These are phyloP conservation scores for Epichloe sibirici DNA, from an alignment of 2,329 filamentous ascomycete species.

Conservation along the genomic window DNA sequence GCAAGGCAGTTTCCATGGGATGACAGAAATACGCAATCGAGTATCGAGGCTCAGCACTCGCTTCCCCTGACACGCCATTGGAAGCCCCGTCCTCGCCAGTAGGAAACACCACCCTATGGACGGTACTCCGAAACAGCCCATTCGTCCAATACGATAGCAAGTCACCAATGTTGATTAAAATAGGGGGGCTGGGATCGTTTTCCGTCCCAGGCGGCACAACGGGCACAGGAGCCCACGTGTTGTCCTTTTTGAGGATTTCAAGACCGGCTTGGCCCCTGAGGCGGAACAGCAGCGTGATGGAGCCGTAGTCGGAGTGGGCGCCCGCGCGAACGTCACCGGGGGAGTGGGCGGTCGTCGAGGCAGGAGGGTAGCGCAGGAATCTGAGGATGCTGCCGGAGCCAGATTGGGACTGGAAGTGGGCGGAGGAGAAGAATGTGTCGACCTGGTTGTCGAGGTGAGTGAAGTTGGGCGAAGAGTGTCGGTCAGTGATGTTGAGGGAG, in stretches of 20 bases:
- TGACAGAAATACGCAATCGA: conserved; percentile 60
- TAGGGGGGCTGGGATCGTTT: conserved; percentile 53
- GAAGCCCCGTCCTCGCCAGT: conserved; percentile 8
- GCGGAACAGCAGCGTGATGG: conserved; percentile 69
- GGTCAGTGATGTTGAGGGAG: background rate
- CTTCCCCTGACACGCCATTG: conserved; percentile 28
- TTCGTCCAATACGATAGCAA: conserved; percentile 79
- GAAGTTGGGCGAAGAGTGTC: conserved; percentile 2
- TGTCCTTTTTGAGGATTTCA: conserved; percentile 57
- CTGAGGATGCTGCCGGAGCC: conserved; percentile 50
- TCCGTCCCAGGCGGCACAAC: conserved; percentile 52
- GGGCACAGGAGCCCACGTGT: conserved; percentile 50
- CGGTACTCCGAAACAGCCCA: conserved; percentile 72
- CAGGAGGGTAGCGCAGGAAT: conserved; percentile 60
- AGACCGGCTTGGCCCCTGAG: conserved; percentile 74
- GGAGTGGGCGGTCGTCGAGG: conserved; percentile 29
- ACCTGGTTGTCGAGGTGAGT: conserved; percentile 19
- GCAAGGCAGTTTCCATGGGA: conserved; percentile 38
- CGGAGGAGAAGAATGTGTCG: conserved; percentile 40
- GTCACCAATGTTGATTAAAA: conserved; percentile 66
- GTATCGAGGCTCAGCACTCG: conserved; percentile 41
- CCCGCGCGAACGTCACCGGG: conserved; percentile 66
- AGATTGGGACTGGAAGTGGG: conserved; percentile 33
- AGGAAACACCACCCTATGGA: conserved; percentile 75
- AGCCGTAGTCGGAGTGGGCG: conserved; percentile 81